These are phyloP conservation scores for Daldinia eschscholtzii DNA, from an alignment of 2,329 filamentous ascomycete genomes.

Conservation along the genomic window DNA sequence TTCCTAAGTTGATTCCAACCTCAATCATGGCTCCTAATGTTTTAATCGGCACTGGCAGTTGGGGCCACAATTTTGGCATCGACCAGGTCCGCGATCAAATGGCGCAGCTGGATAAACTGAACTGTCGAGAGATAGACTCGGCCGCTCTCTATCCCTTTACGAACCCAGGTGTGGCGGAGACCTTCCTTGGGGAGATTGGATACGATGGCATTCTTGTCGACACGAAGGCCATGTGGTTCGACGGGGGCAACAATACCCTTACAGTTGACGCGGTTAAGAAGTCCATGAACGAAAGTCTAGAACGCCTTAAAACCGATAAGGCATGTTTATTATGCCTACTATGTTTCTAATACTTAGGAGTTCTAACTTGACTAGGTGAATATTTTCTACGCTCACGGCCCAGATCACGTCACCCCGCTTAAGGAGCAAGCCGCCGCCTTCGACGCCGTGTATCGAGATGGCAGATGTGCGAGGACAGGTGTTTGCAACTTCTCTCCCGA, in stretches of 20 bases:
- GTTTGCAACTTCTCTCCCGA: constrained; percentile 30
- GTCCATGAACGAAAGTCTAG: constrained; percentile 9
- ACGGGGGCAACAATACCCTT: constrained; percentile 29
- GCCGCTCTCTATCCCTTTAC: constrained; percentile 33
- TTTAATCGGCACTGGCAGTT: constrained; percentile 34
- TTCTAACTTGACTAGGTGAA: not conserved
- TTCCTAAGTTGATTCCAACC: not conserved
- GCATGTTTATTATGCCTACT: not conserved
- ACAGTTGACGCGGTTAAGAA: constrained; percentile 25
- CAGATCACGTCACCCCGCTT: not conserved
- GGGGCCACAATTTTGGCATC: constrained; percentile 30
- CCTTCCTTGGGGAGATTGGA: constrained; percentile 27
- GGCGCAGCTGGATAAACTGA: constrained; percentile 17
- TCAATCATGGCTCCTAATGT: constrained; percentile 14
- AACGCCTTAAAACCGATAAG: not conserved
- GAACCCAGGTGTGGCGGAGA: constrained; percentile 23
- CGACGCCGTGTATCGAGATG: not conserved
- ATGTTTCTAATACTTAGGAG: not conserved
- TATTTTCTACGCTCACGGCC: not conserved
- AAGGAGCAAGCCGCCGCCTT: not conserved
- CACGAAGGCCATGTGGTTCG: constrained; percentile 34
- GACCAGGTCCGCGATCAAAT: constrained; percentile 26
- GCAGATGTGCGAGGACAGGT: constrained; percentile 12
- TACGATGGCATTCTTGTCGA: constrained; percentile 25
- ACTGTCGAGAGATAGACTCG: constrained; percentile 30